Evolutionary conservation across 2,329 filamentous ascomycete species (phyloP), one percentile per base, ranked within the genome.

Genomic region (Colletotrichum musae): DNA sequence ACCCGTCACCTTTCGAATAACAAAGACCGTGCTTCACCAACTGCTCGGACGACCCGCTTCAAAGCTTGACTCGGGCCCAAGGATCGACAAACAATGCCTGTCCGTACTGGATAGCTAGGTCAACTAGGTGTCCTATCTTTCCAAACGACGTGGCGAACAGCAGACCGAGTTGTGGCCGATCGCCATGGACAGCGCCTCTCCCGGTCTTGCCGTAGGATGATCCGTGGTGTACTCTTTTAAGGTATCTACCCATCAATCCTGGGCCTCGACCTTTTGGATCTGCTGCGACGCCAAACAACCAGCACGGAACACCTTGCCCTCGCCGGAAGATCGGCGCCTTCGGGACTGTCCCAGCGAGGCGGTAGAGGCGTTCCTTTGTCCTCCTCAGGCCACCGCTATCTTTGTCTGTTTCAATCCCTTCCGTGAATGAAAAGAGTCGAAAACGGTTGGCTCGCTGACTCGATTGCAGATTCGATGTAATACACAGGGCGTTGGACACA

Each of bases 341-440:
- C 61, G 54, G 16, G 39, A 51, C 41, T 21, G 52, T 56, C 51
- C 66, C 56, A 51, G 43, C 41, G 24, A 51, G 26, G 50, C 51
- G 43, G 62, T 59, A 41, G 62, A 21, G 18, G 56, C 56, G 32
- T 50, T 67, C 6, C 36, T 66, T 69, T 69, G 62, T 67, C 43
- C 39, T 43, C n/a, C 47, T 36, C 32, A n/a, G 51, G 15, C 41
- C 18, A 43, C 52, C n/a, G 10, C 18, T 24, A 51, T 36, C 39
- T 64, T 58, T 64, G 59, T 64, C 39, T 13, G 41, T 64, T 26
- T 48, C 47, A 28, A 58, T n/a, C n/a, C 52, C 36, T n/a, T 52
- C 9, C 10, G 9, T 36, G 26, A 50, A 43, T n/a, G 15, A 43
- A 15, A 43, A 43, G 32, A 36, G 41, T 43, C 41, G 41, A n/a